phyloP scores from a whole-genome alignment of 139 green algal genomes.

The Eudorina sp. region DNA sequence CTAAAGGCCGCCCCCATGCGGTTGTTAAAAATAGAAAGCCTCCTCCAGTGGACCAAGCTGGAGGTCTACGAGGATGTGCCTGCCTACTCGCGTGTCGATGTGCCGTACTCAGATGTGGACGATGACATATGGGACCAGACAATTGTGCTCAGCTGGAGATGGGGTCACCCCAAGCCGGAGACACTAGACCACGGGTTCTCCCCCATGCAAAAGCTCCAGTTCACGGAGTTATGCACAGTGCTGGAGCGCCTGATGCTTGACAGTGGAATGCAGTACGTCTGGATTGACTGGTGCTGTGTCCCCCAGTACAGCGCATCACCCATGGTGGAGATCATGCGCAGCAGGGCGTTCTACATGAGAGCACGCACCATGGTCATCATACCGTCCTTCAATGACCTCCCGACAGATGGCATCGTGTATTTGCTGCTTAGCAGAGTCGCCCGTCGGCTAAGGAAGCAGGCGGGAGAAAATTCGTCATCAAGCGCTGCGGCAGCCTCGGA shows the following conservation, averaged over 20 bases:
- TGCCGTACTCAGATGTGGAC: neutral
- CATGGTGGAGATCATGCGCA: conserved; percentile 42
- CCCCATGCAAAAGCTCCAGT: neutral
- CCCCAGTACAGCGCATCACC: conserved; percentile 7
- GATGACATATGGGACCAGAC: neutral
- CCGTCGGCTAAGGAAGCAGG: neutral
- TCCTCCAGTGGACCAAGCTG: neutral
- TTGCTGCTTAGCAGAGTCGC: neutral
- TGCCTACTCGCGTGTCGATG: neutral
- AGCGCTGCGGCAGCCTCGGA: neutral
- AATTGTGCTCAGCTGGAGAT: conserved; percentile 13
- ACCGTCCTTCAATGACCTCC: conserved; percentile 19
- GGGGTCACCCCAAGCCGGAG: neutral
- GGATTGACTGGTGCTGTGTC: conserved; percentile 48
- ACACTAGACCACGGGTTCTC: conserved; percentile 1
- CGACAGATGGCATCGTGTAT: neutral
- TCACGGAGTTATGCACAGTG: conserved; percentile 23
- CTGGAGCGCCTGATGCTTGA: neutral
- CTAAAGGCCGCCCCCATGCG: conserved; percentile 11
- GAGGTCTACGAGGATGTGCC: conserved; percentile 30
- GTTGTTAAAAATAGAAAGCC: neutral
- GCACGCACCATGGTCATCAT: conserved; percentile 15
- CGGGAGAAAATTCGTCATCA: neutral
- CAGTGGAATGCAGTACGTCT: neutral
- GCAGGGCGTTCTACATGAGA: conserved; percentile 4